Percentiles rank a stretch among this genome's conserved stretches.
These are phyloP conservation scores for Heterobasidion occidentale DNA, from an alignment of 1,284 basidiomycete species.

Conservation along the genomic window DNA sequence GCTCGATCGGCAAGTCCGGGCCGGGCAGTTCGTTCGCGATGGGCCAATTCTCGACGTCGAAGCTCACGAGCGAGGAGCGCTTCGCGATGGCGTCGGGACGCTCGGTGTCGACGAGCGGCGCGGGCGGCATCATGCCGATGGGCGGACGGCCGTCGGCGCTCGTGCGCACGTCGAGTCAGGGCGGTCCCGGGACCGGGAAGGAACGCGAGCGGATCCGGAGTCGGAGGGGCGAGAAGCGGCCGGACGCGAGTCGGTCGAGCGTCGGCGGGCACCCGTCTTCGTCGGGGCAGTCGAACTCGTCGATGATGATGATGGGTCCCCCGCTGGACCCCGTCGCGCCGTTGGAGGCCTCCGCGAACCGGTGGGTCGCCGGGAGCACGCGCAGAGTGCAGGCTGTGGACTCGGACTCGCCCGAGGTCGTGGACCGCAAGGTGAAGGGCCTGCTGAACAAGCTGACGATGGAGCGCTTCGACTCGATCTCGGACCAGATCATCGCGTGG, in stretches of 20 bases:
- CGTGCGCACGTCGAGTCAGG: conserved; percentile 72
- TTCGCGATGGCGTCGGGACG: conserved; percentile 38
- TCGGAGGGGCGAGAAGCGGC: conserved; percentile 61
- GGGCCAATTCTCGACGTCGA: conserved; percentile 33
- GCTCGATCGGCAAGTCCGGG: conserved; percentile 71
- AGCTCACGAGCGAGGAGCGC: conserved; percentile 65
- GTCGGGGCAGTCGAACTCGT: conserved; percentile 4
- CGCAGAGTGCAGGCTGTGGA: conserved; percentile 36
- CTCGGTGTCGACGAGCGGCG: conserved; percentile 35
- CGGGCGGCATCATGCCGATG: conserved; percentile 34
- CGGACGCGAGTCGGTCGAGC: conserved; percentile 34
- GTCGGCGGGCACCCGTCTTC: conserved; percentile 10
- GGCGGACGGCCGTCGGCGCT: conserved; percentile 42
- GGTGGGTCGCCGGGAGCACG: conserved; percentile 59
- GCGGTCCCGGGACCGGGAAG: conserved; percentile 45
- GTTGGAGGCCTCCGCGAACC: conserved; percentile 71
- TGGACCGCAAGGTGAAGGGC: conserved; percentile 91
- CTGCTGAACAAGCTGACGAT: conserved; percentile 96
- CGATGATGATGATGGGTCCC: conserved; percentile 10
- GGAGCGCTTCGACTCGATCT: conserved; percentile 96
- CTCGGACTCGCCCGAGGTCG: conserved; percentile 69
- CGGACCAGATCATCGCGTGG: conserved; percentile 87
- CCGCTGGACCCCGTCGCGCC: conserved; percentile 61
- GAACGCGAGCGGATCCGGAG: conserved; percentile 59
- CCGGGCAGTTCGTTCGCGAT: conserved; percentile 51